Percentiles rank a stretch among this genome's conserved stretches.
These are phyloP conservation scores for Cucurbita pepo DNA, from an alignment of 306 rosid species.

Conservation along the genomic window DNA sequence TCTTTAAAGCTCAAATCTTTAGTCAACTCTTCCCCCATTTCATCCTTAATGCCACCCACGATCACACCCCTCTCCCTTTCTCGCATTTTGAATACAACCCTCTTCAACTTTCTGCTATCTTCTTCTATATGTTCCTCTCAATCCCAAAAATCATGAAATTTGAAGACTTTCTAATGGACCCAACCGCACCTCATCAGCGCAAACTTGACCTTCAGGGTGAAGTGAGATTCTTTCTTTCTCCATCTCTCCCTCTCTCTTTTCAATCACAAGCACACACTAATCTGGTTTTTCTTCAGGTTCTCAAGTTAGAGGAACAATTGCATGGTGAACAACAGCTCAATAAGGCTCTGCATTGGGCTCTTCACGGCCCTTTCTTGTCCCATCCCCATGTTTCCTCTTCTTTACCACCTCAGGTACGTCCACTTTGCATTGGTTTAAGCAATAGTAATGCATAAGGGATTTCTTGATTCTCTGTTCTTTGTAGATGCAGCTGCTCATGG, in stretches of 20 bases:
- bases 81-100: neutral
- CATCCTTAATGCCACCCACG: constrained; percentile 37
- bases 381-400: constrained; percentile 28
- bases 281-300: constrained; percentile 26
- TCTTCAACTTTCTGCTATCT: neutral
- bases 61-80: constrained; percentile 1
- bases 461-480: neutral
- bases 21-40: neutral
- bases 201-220: constrained; percentile 48
- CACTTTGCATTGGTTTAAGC: neutral
- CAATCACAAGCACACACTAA: neutral
- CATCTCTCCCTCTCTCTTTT: neutral
- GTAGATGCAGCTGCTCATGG: constrained; percentile 48
- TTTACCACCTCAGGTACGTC: constrained; percentile 49
- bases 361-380: constrained; percentile 43
- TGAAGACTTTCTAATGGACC: constrained; percentile 54
- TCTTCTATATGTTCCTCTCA: neutral
- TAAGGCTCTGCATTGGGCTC: constrained; percentile 42
- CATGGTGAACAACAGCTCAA: constrained; percentile 47
- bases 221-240: constrained; percentile 14
- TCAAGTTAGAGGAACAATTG: constrained; percentile 38
- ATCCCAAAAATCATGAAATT: constrained; percentile 44
- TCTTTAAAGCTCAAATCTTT: neutral
- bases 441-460: neutral
- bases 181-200: constrained; percentile 33